Evolutionary conservation across 78 protist genomes (phyloP), one percentile per base, ranked within the genome.

Genomic region (Cavenderia fasciculata): DNA sequence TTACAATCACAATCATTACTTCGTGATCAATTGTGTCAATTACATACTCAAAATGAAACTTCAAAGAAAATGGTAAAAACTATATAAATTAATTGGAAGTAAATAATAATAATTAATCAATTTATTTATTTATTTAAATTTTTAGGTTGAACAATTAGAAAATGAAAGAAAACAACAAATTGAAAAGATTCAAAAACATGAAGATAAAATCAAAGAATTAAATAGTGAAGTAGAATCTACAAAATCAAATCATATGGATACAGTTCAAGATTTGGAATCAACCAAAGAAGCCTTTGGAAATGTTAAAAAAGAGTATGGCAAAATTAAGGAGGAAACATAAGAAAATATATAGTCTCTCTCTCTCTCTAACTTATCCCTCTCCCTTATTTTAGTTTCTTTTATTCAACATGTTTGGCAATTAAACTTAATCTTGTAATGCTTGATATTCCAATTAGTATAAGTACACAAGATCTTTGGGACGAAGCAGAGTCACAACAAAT

Each of bases 401-500:
- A 56, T 29, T 61, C 70, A 25, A 54, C 77, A 10, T 82, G 90
- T 68, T 68, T 82, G 61, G 74, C 90, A 18, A 82, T 82, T 31
- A 82, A 82, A 44, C 56, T 82, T 43, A 47, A 77, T 63, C 41
- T 54, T 47, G 25, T 63, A 31, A 82, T 82, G 90, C 10, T 40
- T 21, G 41, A 59, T 57, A 68, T 36, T 27, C 78, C 78, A 47
- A 27, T 44, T 25, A 82, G 44, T 43, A 34, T 82, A 16, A 41
- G 62, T 38, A 68, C 74, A 21, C 90, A 82, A 43, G 90, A 82
- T 47, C 76, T 82, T 49, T 82, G 76, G 76, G 90, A 82, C 34
- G 59, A 47, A 40, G 90, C 90, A 23, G 90, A 82, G 31, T 38
- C 78, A 34, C 75, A 51, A 40, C 54, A 52, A 43, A 66, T 82